Evolutionary conservation across 805 yeast genomes (phyloP), one percentile per base, ranked within the genome.

Genomic region (Myxozyma neglecta): DNA sequence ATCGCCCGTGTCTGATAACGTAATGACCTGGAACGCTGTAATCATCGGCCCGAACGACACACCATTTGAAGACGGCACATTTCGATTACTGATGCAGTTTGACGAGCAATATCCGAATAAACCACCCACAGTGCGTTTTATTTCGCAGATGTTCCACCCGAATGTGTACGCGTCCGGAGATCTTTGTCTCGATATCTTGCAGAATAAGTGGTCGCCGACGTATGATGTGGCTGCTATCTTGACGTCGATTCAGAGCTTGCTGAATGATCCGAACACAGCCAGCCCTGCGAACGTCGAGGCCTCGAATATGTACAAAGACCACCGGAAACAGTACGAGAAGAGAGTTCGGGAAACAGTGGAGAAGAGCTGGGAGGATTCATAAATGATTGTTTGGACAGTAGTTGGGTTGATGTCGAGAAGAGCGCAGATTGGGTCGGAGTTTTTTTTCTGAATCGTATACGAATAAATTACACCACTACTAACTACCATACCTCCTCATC

Each of bases 261-360:
- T 94, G 69, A 94, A 94, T 75, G 99, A 94, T 73, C 99, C 99
- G 16, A 94, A 94, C 73, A 96, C 92, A 52, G 86, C 92, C 56
- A 89, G 97, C 29, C 99, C 99, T 1, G 99, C 99, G 1, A 94
- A 94, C 70, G 98, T 90, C 6, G 99, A 94, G 75, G 98, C 98
- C 5, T 97, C 99, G 1, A 92, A 90, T 66, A 79, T 94, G 71
- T 94, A 90, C 77, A 89, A 90, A 74, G 99, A 94, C 74, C 98
- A 94, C 74, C 85, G 96, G 66, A 86, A 92, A 34, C 97, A 92
- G 76, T 94, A 94, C 73, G 83, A 87, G 57, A 90, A 90, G 73
- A 79, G 97, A 66, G 99, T 94, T 16, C 84, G 96, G 68, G 96
- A 91, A 73, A 90, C 97, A 0, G 99, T 94, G 43, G 99, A 94